A percentile compares a stretch with the other conserved stretches of the same genome.
Conservation (phyloP, 2,329 filamentous ascomycete genomes). For the Trichoderma sp. region DNA sequence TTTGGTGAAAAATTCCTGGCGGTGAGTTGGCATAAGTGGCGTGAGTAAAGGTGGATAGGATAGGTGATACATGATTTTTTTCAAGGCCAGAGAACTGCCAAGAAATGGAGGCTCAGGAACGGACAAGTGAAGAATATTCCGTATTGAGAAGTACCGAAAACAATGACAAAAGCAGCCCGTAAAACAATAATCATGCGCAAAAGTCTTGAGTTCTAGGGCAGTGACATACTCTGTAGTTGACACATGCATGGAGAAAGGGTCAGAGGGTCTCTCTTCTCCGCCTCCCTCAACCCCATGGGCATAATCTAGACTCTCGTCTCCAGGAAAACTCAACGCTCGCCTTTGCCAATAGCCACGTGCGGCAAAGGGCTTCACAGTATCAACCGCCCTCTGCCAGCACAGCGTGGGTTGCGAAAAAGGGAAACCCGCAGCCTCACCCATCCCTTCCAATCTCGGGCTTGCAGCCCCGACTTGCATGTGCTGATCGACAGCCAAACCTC, state of each 20-base stretch:
- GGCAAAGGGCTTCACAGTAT: background rate
- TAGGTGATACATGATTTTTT: background rate
- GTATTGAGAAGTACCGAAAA: background rate
- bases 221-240: background rate
- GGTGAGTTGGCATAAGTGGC: background rate
- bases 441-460: slow-evolving; percentile 5
- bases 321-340: background rate
- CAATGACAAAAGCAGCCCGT: background rate
- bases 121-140: background rate
- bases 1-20: background rate
- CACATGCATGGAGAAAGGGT: background rate
- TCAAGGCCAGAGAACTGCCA: background rate
- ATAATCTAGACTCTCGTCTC: background rate
- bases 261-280: background rate
- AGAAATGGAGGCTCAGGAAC: background rate
- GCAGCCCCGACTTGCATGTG: slow-evolving; percentile 14
- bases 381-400: background rate
- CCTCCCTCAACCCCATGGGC: background rate
- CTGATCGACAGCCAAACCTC: slow-evolving; percentile 3
- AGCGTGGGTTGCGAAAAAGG: background rate
- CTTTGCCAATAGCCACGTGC: background rate
- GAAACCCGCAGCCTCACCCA: background rate
- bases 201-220: background rate
- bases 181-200: background rate
- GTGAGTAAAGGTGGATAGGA: background rate